phyloP scores from a whole-genome alignment of 2,329 filamentous ascomycete species.

The Mariannaea elegans region DNA sequence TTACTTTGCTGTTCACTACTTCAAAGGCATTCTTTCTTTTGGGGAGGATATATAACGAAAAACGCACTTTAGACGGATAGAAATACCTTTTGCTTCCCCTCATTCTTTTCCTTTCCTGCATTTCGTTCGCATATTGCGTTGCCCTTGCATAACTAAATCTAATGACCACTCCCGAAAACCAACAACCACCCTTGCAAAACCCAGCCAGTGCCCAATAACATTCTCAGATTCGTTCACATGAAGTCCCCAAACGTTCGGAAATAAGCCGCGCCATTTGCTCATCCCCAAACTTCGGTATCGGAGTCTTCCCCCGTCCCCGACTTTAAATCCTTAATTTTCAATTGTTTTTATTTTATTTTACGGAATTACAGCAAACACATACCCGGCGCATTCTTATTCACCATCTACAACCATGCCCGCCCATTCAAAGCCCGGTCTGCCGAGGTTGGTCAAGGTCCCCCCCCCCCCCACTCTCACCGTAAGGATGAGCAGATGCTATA shows the following conservation, averaged over 20 bases:
- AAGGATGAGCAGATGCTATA: constrained; percentile 14
- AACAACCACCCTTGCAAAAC: background rate
- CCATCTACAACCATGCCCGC: background rate
- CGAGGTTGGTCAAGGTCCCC: constrained; percentile 2
- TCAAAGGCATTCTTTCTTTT: too few relatives aligned
- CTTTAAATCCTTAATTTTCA: too few relatives aligned
- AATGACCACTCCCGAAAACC: background rate
- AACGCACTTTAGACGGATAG: too few relatives aligned
- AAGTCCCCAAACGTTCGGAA: background rate
- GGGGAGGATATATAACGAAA: too few relatives aligned
- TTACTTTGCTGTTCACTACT: too few relatives aligned
- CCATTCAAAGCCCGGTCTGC: constrained; percentile 1
- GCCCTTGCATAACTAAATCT: background rate
- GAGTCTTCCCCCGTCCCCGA: background rate
- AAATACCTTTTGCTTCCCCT: too few relatives aligned
- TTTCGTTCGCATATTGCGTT: background rate
- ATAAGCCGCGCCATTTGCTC: background rate
- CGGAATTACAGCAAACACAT: too few relatives aligned
- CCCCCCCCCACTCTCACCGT: constrained; percentile 25
- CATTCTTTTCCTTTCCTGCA: too few relatives aligned
- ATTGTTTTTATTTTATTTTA: too few relatives aligned
- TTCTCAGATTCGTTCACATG: background rate
- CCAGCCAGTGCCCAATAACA: background rate
- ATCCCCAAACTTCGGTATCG: background rate
- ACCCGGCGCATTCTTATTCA: too few relatives aligned